Percentiles rank a stretch among this genome's conserved stretches.
These are phyloP conservation scores for Camellia lanceoleosa DNA, from an alignment of 148 eudicot species.

Conservation along the genomic window DNA sequence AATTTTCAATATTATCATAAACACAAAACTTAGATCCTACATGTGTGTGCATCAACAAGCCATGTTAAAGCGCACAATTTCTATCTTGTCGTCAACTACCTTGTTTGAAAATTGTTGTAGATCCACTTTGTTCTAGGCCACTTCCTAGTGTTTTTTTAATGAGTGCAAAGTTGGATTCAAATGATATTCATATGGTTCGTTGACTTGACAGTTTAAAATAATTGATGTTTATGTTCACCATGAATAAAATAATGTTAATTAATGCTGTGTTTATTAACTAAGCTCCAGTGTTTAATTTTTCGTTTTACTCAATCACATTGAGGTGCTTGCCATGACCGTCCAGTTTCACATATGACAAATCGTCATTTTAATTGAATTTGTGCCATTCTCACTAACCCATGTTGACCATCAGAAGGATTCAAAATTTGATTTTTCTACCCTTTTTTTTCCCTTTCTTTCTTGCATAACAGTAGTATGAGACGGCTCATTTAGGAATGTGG, in stretches of 20 bases:
- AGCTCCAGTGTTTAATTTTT: background rate
- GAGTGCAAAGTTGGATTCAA: background rate
- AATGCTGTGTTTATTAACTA: background rate
- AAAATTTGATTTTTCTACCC: background rate
- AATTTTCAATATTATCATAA: background rate
- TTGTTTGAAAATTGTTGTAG: background rate
- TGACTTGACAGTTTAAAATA: slow-evolving; percentile 17
- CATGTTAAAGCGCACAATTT: background rate
- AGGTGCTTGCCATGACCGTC: slow-evolving; percentile 11
- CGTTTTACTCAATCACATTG: background rate
- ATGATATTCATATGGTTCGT: slow-evolving; percentile 10
- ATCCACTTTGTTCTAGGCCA: background rate
- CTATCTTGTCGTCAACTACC: background rate
- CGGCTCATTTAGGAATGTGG: slow-evolving; percentile 9
- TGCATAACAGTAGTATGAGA: background rate
- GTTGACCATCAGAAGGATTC: background rate
- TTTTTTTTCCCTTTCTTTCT: background rate
- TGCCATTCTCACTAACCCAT: background rate
- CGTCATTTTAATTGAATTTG: background rate
- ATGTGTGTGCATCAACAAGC: background rate
- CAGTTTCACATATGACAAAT: background rate
- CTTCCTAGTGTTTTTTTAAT: slow-evolving; percentile 1
- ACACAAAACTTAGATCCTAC: background rate
- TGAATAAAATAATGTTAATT: background rate
- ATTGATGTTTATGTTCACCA: background rate